phyloP scores from a whole-genome alignment of 2,329 filamentous ascomycete genomes.

The Coniochaeta hoffmannii region DNA sequence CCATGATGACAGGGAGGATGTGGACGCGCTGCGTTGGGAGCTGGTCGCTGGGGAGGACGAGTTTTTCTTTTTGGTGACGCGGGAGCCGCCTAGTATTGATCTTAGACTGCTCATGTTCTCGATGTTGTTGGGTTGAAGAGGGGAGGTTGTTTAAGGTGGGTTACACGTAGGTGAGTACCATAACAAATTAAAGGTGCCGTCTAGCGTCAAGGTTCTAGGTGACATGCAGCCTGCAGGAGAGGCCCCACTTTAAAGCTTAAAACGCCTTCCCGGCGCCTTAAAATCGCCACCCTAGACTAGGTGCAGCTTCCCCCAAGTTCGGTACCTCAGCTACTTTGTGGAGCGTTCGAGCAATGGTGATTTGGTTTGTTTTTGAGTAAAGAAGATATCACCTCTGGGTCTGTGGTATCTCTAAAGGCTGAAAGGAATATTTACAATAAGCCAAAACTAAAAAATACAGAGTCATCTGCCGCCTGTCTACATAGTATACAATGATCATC shows the following conservation, averaged over 20 bases:
- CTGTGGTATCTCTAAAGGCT: neutral
- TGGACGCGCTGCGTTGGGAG: constrained; percentile 5
- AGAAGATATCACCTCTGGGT: no score
- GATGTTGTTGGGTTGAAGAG: neutral
- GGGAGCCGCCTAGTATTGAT: constrained; percentile 14
- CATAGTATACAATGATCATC: neutral
- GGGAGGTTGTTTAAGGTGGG: neutral
- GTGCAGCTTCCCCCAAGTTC: neutral
- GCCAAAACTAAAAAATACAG: neutral
- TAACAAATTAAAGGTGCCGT: neutral
- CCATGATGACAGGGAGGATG: constrained; percentile 10
- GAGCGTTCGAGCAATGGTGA: neutral
- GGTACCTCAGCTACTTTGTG: neutral
- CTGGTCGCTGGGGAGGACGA: constrained; percentile 7
- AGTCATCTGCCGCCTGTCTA: neutral
- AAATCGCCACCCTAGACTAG: neutral
- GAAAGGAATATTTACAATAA: constrained; percentile 27
- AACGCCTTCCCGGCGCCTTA: neutral
- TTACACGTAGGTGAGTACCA: neutral
- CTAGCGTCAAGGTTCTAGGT: neutral
- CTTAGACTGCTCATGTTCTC: constrained; percentile 10
- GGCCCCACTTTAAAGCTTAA: neutral
- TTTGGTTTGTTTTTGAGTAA: neutral
- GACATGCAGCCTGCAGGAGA: neutral
- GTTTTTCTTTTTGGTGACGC: constrained; percentile 13